Conservation (phyloP, 1,139 yeast genomes). For the Lodderomyces metapsilosis region DNA sequence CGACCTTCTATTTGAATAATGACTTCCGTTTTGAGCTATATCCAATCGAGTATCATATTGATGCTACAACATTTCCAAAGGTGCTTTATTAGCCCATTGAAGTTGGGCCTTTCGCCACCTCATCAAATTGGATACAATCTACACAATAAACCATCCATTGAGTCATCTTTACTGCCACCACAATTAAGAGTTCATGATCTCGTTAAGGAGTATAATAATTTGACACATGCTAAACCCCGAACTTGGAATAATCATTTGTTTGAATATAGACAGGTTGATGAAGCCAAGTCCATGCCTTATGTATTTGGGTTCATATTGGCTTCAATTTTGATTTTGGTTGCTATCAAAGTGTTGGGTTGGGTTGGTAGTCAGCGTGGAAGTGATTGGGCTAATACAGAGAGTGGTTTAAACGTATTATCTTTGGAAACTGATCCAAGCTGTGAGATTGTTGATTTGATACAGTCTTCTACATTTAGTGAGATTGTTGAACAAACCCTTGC, state of each 20-base stretch:
- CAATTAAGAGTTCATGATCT: too few relatives aligned
- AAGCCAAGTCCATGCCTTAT: background rate
- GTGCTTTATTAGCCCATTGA: background rate
- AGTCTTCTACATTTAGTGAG: slow-evolving; percentile 1
- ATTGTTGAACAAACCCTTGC: background rate
- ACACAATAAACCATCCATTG: background rate
- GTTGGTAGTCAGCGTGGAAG: too few relatives aligned
- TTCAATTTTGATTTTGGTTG: background rate
- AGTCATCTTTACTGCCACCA: background rate
- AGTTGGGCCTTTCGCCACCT: background rate
- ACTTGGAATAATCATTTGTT: too few relatives aligned
- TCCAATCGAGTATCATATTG: background rate
- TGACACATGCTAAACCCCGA: too few relatives aligned
- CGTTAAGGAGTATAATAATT: too few relatives aligned
- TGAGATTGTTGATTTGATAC: background rate
- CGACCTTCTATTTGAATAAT: background rate
- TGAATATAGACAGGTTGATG: background rate
- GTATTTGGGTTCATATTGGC: background rate
- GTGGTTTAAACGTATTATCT: too few relatives aligned
- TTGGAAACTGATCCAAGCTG: too few relatives aligned
- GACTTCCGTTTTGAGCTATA: background rate
- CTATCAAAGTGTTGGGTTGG: background rate
- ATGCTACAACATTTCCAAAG: background rate
- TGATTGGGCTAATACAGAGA: too few relatives aligned
- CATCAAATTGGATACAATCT: background rate